Evolutionary conservation across 1,284 basidiomycete species (phyloP).

Genomic region (Tilletia caries): DNA sequence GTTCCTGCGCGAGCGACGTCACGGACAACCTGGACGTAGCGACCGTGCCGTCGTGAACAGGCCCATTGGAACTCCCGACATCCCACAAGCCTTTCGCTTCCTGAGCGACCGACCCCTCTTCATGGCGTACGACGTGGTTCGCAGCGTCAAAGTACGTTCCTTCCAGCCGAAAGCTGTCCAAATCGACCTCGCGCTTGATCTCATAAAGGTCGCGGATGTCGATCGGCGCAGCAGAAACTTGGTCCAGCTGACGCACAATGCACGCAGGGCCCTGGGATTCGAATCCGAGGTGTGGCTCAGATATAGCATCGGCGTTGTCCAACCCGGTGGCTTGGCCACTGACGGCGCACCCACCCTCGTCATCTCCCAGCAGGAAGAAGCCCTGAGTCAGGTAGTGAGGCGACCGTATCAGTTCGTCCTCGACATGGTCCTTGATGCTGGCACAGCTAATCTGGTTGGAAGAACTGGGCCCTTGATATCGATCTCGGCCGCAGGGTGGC

Average conservation of each 20-base stretch:
- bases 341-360: neutral
- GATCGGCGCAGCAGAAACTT: neutral
- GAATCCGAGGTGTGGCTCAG: too few species aligned
- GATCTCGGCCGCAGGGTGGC: neutral
- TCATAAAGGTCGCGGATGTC: neutral
- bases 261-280: neutral
- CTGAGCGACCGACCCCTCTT: neutral
- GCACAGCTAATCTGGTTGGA: constrained; percentile 1
- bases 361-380: constrained; percentile 2
- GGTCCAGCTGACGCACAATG: neutral
- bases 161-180: neutral
- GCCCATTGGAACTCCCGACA: too few species aligned
- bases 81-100: too few species aligned
- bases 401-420: neutral
- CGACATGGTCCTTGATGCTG: neutral
- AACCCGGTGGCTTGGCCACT: too few species aligned
- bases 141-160: neutral
- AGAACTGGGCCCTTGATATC: neutral
- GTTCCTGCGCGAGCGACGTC: neutral
- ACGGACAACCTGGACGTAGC: too few species aligned
- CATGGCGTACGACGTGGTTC: neutral
- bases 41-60: too few species aligned
- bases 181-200: neutral
- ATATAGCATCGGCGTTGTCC: neutral
- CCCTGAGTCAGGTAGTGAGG: neutral